A percentile compares a stretch with the other conserved stretches of the same genome.
Conservation (phyloP, 192 early-diverging fungal species). For the Linnemannia schmuckeri region DNA sequence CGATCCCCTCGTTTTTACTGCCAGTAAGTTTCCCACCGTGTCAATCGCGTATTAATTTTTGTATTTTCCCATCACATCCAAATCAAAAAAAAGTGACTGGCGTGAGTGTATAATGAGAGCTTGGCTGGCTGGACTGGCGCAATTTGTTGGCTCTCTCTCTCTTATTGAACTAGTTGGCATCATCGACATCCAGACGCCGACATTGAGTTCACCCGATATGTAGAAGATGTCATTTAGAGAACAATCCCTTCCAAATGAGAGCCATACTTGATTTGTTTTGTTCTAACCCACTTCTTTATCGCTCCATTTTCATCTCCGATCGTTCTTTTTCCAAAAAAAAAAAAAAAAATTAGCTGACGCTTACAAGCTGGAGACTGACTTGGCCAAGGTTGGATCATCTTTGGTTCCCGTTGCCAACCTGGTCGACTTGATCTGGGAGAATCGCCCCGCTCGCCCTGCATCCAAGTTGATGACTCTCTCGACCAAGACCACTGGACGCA, state of each 20-base stretch:
- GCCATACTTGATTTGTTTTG: background rate
- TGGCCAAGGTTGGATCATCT: constrained; percentile 71
- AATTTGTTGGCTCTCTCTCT: constrained; percentile 8
- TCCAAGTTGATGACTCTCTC: constrained; percentile 39
- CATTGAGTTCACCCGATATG: background rate
- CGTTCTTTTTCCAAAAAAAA: constrained; percentile 7
- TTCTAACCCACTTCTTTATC: background rate
- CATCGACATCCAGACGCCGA: background rate
- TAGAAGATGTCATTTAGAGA: background rate
- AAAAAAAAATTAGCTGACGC: constrained; percentile 70
- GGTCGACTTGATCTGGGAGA: constrained; percentile 88
- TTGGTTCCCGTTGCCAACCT: constrained; percentile 86
- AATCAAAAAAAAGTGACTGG: background rate
- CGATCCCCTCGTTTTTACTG: constrained; percentile 90
- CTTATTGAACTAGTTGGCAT: background rate
- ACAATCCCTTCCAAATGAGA: background rate
- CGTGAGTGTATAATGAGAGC: background rate
- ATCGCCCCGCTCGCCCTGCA: constrained; percentile 80
- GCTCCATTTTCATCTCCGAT: background rate
- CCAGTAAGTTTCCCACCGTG: constrained; percentile 62
- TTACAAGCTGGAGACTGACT: constrained; percentile 63
- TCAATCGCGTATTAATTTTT: background rate
- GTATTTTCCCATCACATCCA: background rate
- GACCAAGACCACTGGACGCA: constrained; percentile 53
- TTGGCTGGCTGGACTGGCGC: background rate